Base-by-base conservation (phyloP, 805 yeast species). In the Barnettozyma salicaria region DNA sequence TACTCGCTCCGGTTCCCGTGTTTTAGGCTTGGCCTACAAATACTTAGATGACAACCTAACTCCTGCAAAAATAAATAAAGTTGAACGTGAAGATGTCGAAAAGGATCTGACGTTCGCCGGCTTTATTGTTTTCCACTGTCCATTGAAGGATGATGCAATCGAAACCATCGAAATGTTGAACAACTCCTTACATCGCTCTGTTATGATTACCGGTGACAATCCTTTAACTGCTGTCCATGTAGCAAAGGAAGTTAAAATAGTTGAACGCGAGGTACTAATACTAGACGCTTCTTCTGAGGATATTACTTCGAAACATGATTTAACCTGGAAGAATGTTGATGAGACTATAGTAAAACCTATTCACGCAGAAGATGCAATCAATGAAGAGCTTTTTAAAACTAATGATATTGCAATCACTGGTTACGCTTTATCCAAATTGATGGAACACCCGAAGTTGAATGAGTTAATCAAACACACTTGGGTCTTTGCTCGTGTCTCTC, bases 171-270 rank as follows among this genome's bases (percentile, higher is more conserved):
- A 76, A 54, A 90, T 88, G 97, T 72, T 92, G 61, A 90, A 87
- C 62, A 95, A 87, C 56, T 88, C 97, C 1, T 78, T 90, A 37
- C 98, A 92, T 61, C 87, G 98, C 58, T 85, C 87, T 59, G 78
- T 92, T 29, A 92, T 92, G 98, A 92, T 92, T 50, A 92, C 98
- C 33, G 98, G 98, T 70, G 98, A 92, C 64, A 92, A 90, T 61
- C 97, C 98, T 27, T 74, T 92, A 56, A 92, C 98, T 48, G 98
- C 98, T 22, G 92, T 92, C 43, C 97, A 90, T 59, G 98, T 92
- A 50, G 97, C 97, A 17, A 79, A 80, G 51, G 95, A 87, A 62
- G 97, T 92, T 42, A 81, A 70, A 14, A 92, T 92, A 55, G 81
- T 88, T 42, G 83, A 82, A 34, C 79, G 87, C 49, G 87, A 82